A percentile compares a stretch with the other conserved stretches of the same genome.
Evolutionary conservation across 202 grass and related monocot species (phyloP).

Genomic region (Alloteropsis angusta): DNA sequence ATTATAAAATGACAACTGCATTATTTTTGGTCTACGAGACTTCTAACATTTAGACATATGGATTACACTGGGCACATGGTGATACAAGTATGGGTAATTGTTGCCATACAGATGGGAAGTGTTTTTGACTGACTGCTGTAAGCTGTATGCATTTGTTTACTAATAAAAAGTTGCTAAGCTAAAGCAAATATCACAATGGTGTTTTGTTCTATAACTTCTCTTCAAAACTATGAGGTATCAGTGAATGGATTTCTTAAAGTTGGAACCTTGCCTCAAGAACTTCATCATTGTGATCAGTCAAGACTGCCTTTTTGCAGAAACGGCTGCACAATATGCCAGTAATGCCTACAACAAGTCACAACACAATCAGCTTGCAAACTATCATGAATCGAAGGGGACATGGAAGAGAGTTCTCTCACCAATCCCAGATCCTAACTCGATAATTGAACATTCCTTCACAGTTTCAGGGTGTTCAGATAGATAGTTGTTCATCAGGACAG

Average conservation of each 20-base stretch:
- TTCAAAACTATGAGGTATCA: neutral
- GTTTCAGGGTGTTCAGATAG: slow-evolving; percentile 69
- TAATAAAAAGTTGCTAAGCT: slow-evolving; percentile 1
- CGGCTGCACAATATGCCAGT: slow-evolving; percentile 81
- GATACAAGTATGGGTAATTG: neutral
- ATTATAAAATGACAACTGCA: neutral
- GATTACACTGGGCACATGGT: neutral
- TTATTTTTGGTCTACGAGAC: slow-evolving; percentile 24
- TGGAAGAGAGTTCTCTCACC: slow-evolving; percentile 40
- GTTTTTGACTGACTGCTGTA: neutral
- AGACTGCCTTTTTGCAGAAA: slow-evolving; percentile 63
- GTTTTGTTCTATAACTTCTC: neutral
- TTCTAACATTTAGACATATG: slow-evolving; percentile 18
- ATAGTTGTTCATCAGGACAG: slow-evolving; percentile 82
- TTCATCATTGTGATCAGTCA: slow-evolving; percentile 96
- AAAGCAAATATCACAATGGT: neutral
- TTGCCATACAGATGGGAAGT: neutral
- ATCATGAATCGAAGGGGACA: neutral
- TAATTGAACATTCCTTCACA: slow-evolving; percentile 51
- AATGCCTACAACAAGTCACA: slow-evolving; percentile 53
- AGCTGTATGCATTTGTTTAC: neutral
- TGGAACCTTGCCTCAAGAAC: slow-evolving; percentile 84
- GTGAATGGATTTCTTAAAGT: slow-evolving; percentile 6
- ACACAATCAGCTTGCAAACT: slow-evolving; percentile 16
- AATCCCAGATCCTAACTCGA: slow-evolving; percentile 89